Evolutionary conservation across 2,329 filamentous ascomycete species (phyloP), one percentile per base, ranked within the genome.

Genomic region (Ramularia endophylla): DNA sequence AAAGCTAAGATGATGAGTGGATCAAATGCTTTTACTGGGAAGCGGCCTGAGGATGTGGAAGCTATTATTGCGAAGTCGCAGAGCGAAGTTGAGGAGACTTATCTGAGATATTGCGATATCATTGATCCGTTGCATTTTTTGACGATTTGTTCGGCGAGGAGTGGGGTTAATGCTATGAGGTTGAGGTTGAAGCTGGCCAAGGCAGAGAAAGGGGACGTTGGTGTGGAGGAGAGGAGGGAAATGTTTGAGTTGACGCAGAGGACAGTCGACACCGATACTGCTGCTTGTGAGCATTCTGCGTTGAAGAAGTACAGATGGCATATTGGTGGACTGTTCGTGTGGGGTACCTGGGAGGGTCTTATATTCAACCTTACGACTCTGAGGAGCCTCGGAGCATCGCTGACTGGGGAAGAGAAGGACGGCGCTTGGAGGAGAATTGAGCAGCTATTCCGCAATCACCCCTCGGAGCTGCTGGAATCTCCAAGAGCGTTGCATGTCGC

Each of bases 261-360:
- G 38, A 60, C 68, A 8, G 49, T 67, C 8, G 56, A 66, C 29
- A 60, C 62, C 18, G 63, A 69, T 39, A 68, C 61, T 31, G 47
- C 68, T 27, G 55, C 57, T 0, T 62, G 66, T 40, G 62, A 57
- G 1, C 65, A 61, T 19, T 54, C 59, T 28, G 60, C 59, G 22
- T 53, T 68, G 29, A 58, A 63, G 17, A 65, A 70, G 32, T 74
- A 73, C 52, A 67, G 68, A 17, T 74, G 70, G 69, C 69, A 73
- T 33, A 65, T 67, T 3, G 63, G 73, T 27, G 66, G 74, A 12
- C 68, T 70, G 50, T 58, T 74, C 25, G 50, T 74, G 12, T 48
- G 39, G 46, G 43, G 43, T 6, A n/a, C n/a, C n/a, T n/a, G n/a
- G n/a, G n/a, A n/a, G n/a, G n/a, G n/a, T n/a, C n/a, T n/a, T n/a